Evolutionary conservation across 23 red algal species (phyloP).

Genomic region (Agarophyton chilense): DNA sequence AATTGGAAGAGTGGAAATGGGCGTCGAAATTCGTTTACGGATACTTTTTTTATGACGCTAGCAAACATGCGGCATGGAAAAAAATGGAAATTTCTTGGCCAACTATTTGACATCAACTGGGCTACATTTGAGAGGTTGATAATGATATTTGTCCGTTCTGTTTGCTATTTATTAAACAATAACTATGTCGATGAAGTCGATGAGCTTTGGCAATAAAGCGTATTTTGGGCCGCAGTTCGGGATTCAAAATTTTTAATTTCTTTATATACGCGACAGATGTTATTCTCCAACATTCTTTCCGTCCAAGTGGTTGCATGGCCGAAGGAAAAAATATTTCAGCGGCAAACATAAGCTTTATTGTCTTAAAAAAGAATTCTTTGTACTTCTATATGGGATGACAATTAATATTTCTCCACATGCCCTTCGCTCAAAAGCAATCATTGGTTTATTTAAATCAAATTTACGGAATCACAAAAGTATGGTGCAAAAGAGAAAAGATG

Average conservation of each 20-base stretch:
- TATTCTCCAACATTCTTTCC: not conserved
- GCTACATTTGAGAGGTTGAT: too few relatives aligned
- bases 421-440: not conserved
- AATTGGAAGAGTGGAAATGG: too few relatives aligned
- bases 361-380: slow-evolving; percentile 12
- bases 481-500: not conserved
- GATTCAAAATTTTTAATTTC: not conserved
- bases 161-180: not conserved
- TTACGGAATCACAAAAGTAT: not conserved
- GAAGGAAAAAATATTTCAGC: slow-evolving; percentile 2
- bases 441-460: slow-evolving; percentile 8
- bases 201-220: not conserved
- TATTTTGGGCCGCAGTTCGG: too few relatives aligned
- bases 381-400: not conserved
- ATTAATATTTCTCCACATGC: not conserved
- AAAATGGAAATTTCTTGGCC: slow-evolving; percentile 6
- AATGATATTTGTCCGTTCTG: not conserved
- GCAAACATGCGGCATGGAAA: too few relatives aligned
- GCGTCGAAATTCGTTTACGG: too few relatives aligned
- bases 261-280: not conserved
- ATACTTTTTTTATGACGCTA: too few relatives aligned
- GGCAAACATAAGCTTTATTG: not conserved
- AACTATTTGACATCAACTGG: not conserved
- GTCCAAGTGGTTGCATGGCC: not conserved
- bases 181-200: slow-evolving; percentile 4